Percentiles rank a stretch among this genome's conserved stretches.
Evolutionary conservation across 2,329 filamentous ascomycete genomes (phyloP).

Genomic region (Fusarium bulbicola): DNA sequence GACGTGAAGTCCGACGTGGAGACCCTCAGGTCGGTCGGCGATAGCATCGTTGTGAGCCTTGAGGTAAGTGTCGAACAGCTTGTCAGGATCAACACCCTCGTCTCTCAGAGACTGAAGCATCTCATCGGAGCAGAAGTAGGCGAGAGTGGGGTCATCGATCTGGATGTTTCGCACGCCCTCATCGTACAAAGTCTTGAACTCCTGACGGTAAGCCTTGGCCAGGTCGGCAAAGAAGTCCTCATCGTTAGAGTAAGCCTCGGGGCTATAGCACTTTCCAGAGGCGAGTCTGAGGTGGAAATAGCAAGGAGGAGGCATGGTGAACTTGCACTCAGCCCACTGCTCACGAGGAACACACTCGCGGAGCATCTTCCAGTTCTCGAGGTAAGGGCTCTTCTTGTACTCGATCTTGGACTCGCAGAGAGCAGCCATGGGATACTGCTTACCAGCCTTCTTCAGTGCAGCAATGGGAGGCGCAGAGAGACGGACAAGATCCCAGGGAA

Average conservation of each 20-base stretch:
- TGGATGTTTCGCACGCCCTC: slow-evolving; percentile 66
- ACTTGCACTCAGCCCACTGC: slow-evolving; percentile 71
- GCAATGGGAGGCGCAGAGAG: slow-evolving; percentile 52
- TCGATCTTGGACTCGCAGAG: slow-evolving; percentile 55
- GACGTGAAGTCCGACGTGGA: slow-evolving; percentile 77
- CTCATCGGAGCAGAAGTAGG: slow-evolving; percentile 73
- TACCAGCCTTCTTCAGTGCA: slow-evolving; percentile 50
- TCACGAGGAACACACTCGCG: slow-evolving; percentile 60
- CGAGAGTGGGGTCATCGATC: slow-evolving; percentile 71
- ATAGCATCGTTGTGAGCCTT: slow-evolving; percentile 78
- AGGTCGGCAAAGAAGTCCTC: slow-evolving; percentile 67
- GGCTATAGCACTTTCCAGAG: slow-evolving; percentile 61
- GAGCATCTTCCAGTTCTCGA: slow-evolving; percentile 55
- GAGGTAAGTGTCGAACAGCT: slow-evolving; percentile 75
- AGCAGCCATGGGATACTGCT: slow-evolving; percentile 51
- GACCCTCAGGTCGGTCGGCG: slow-evolving; percentile 66
- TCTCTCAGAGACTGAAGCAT: slow-evolving; percentile 68
- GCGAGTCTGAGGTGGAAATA: slow-evolving; percentile 70
- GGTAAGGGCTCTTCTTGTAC: slow-evolving; percentile 53
- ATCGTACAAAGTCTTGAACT: slow-evolving; percentile 63
- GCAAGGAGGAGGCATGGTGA: slow-evolving; percentile 72
- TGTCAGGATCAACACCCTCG: slow-evolving; percentile 68
- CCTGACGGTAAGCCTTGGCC: slow-evolving; percentile 63
- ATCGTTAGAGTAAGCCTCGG: slow-evolving; percentile 61
- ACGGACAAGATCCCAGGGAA: slow-evolving; percentile 51